These are phyloP conservation scores for Cytospora schulzeri DNA, from an alignment of 2,329 filamentous ascomycete species.

Conservation along the genomic window DNA sequence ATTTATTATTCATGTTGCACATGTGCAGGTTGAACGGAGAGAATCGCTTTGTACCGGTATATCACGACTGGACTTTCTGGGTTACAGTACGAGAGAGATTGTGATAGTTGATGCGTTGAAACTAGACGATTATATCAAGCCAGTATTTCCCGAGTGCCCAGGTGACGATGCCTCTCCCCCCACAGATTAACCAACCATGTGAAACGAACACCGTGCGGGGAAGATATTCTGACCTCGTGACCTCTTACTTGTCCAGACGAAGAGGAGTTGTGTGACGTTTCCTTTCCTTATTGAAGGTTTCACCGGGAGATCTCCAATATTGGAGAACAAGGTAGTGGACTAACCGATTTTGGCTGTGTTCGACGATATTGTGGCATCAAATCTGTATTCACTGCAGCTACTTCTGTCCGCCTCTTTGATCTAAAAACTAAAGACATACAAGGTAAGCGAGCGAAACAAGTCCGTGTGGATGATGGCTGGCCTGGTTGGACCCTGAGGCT, in stretches of 20 bases:
- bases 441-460: too few species aligned
- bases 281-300: neutral
- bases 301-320: neutral
- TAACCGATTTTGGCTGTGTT: neutral
- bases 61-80: too few species aligned
- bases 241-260: constrained; percentile 3
- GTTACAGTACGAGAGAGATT: too few species aligned
- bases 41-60: too few species aligned
- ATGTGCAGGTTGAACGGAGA: neutral
- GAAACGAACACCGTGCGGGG: constrained; percentile 20
- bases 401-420: too few species aligned
- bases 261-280: constrained; percentile 1
- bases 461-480: too few species aligned
- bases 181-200: neutral
- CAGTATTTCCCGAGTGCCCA: neutral
- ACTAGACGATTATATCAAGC: neutral
- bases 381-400: too few species aligned
- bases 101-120: neutral
- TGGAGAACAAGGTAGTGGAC: neutral
- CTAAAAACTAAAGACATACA: too few species aligned
- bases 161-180: neutral
- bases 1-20: neutral
- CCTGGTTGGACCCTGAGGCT: too few species aligned
- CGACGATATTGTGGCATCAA: neutral
- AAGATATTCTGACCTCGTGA: constrained; percentile 7